A percentile compares a stretch with the other conserved stretches of the same genome.
Conservation (phyloP, 495 filamentous ascomycete species). For the Aspergillus heteromorphus region DNA sequence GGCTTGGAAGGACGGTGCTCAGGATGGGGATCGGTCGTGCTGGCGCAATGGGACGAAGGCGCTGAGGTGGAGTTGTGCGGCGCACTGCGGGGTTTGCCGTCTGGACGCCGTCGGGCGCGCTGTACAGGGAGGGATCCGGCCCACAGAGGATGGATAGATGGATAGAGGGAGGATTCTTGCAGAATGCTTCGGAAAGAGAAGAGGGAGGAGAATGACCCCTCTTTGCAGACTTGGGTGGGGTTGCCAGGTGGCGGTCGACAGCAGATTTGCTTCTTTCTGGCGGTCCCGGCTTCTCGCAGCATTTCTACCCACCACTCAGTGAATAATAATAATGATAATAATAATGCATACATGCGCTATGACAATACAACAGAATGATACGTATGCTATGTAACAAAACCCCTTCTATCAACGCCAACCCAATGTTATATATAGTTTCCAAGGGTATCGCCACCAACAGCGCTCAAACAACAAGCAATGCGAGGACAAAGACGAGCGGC, state of each 20-base stretch:
- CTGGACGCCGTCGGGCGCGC: not conserved
- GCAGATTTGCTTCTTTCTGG: too few species aligned
- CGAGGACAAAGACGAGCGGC: constrained; percentile 9
- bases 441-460: constrained; percentile 8
- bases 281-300: too few species aligned
- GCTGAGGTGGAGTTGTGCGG: not conserved
- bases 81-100: not conserved
- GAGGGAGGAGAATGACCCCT: too few species aligned
- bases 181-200: too few species aligned
- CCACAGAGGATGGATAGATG: not conserved
- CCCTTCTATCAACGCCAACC: not conserved
- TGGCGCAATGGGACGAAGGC: not conserved
- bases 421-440: not conserved
- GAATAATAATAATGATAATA: too few species aligned
- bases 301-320: too few species aligned
- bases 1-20: not conserved
- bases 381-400: not conserved
- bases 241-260: too few species aligned
- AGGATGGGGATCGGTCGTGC: not conserved
- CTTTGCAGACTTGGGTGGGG: too few species aligned
- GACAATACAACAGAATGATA: not conserved
- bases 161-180: not conserved
- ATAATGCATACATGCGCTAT: not conserved
- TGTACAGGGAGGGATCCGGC: too few species aligned
- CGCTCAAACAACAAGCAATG: constrained; percentile 10